Conservation (phyloP, 176 grass and related monocot genomes). For the Microstegium vimineum region DNA sequence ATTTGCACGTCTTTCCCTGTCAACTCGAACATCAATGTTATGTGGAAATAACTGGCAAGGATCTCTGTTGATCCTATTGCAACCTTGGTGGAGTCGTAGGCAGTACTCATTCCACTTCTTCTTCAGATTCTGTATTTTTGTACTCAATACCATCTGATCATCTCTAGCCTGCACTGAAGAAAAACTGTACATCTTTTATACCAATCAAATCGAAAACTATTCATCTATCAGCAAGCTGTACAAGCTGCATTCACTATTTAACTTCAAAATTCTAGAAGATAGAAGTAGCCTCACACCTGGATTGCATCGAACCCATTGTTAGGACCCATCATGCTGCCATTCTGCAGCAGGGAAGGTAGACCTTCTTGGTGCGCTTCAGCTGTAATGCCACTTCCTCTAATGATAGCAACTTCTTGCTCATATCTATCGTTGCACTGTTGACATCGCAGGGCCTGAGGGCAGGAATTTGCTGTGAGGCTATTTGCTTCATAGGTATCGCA, state of each 20-base stretch:
- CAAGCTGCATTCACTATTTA: neutral
- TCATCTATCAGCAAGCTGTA: neutral
- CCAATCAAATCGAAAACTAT: slow-evolving; percentile 22
- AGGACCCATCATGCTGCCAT: slow-evolving; percentile 39
- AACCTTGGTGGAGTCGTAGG: slow-evolving; percentile 38
- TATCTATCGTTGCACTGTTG: slow-evolving; percentile 69
- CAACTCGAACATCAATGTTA: slow-evolving; percentile 28
- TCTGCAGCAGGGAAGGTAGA: slow-evolving; percentile 60
- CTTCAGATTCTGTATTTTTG: slow-evolving; percentile 61
- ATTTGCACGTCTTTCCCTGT: slow-evolving; percentile 32
- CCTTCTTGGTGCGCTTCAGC: slow-evolving; percentile 40
- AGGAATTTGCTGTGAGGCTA: slow-evolving; percentile 15
- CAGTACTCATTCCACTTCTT: slow-evolving; percentile 90
- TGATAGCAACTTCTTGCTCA: slow-evolving; percentile 68
- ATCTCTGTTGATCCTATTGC: slow-evolving; percentile 35
- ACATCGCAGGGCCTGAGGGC: slow-evolving; percentile 47
- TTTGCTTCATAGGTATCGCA: slow-evolving; percentile 37
- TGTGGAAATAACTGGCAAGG: slow-evolving; percentile 38
- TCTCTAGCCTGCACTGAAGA: slow-evolving; percentile 79
- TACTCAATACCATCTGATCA: slow-evolving; percentile 62
- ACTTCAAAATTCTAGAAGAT: slow-evolving; percentile 6
- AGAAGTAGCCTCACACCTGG: slow-evolving; percentile 64
- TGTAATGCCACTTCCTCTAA: slow-evolving; percentile 48
- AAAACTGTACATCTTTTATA: slow-evolving; percentile 66
- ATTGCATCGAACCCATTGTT: slow-evolving; percentile 53